Conservation (phyloP, 306 rosid species). For the Luffa aegyptiaca region DNA sequence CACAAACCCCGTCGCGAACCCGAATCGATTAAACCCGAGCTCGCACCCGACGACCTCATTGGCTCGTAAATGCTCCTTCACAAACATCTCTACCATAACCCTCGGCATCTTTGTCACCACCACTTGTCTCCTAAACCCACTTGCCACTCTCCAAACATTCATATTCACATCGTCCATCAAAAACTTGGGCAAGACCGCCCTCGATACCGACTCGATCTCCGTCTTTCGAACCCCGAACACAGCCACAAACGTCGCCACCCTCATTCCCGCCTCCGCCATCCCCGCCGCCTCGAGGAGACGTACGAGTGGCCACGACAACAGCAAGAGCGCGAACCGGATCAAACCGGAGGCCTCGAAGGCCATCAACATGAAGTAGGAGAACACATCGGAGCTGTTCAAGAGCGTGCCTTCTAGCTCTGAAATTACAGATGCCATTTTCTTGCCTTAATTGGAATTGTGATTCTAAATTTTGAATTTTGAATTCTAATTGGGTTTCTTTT, state of each 20-base stretch:
- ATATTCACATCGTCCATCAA: conserved; percentile 62
- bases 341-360: conserved; percentile 82
- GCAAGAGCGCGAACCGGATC: conserved; percentile 52
- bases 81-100: conserved; percentile 73
- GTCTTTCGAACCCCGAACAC: conserved; percentile 37
- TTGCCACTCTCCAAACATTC: conserved; percentile 56
- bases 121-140: conserved; percentile 28
- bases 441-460: neutral
- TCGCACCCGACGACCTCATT: conserved; percentile 62
- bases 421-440: conserved; percentile 39
- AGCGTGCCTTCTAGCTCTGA: conserved; percentile 87
- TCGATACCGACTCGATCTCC: conserved; percentile 59
- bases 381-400: conserved; percentile 40
- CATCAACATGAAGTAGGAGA: conserved; percentile 75
- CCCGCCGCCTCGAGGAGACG: conserved; percentile 24
- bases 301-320: conserved; percentile 55
- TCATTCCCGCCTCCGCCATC: conserved; percentile 28
- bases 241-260: conserved; percentile 51
- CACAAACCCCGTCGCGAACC: conserved; percentile 60
- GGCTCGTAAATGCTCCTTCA: conserved; percentile 63
- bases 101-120: conserved; percentile 62
- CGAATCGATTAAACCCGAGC: conserved; percentile 42
- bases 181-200: conserved; percentile 84
- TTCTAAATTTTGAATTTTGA: neutral
- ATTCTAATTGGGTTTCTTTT: neutral